phyloP scores from a whole-genome alignment of 306 rosid species.

The Dalbergia oliveri region DNA sequence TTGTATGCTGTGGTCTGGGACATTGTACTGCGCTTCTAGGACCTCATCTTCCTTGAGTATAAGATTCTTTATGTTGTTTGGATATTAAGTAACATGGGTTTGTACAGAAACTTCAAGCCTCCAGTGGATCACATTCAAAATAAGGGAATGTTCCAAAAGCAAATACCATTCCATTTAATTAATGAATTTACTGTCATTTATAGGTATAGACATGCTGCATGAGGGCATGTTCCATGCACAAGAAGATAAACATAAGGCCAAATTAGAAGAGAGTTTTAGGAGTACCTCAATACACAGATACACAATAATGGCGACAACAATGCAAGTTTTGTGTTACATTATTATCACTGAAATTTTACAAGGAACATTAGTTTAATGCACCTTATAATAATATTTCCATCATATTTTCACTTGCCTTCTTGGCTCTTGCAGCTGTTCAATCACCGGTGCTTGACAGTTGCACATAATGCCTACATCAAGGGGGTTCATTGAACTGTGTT shows the following conservation, averaged over 20 bases:
- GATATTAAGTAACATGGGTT: conserved; percentile 17
- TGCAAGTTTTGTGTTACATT: conserved; percentile 8
- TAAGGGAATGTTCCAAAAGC: conserved; percentile 28
- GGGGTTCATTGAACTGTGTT: conserved; percentile 33
- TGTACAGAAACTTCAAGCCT: conserved; percentile 3
- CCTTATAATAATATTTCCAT: conserved; percentile 2
- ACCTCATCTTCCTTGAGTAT: conserved; percentile 20
- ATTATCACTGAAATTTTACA: neutral
- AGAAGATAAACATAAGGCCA: neutral
- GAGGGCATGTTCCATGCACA: conserved; percentile 11
- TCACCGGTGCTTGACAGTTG: conserved; percentile 20
- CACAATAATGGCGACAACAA: conserved; percentile 17
- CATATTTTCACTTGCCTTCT: neutral
- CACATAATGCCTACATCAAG: conserved; percentile 23
- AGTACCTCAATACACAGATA: neutral
- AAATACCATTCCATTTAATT: neutral
- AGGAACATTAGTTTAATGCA: conserved; percentile 3
- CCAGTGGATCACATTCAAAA: neutral
- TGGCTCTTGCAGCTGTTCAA: conserved; percentile 30
- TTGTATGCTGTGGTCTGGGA: neutral
- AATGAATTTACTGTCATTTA: neutral
- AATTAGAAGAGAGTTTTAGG: neutral
- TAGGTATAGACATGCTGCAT: conserved; percentile 15
- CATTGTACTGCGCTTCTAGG: conserved; percentile 18
- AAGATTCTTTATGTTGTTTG: conserved; percentile 19